These are phyloP conservation scores for Penicillium sp. DNA, from an alignment of 2,329 filamentous ascomycete genomes.

Conservation along the genomic window DNA sequence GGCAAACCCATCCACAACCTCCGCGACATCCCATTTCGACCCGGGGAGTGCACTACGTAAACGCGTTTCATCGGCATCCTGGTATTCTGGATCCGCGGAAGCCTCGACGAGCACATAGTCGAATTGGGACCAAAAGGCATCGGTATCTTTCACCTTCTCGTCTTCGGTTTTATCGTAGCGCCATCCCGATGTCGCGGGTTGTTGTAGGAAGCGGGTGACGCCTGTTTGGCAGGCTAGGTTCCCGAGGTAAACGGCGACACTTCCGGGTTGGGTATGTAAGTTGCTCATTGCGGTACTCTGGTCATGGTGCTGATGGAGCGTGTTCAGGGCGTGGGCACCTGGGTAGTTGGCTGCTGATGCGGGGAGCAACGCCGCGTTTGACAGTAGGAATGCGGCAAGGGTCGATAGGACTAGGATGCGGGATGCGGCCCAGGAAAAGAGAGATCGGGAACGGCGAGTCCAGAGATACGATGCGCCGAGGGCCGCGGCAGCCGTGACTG, in stretches of 20 bases:
- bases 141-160: slow-evolving; percentile 45
- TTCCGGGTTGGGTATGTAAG: neutral
- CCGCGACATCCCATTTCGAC: slow-evolving; percentile 51
- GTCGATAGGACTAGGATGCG: slow-evolving; percentile 59
- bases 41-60: slow-evolving; percentile 32
- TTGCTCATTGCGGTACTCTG: neutral
- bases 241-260: slow-evolving; percentile 51
- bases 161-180: slow-evolving; percentile 61
- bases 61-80: slow-evolving; percentile 35
- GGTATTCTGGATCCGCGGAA: slow-evolving; percentile 19
- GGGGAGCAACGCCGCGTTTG: slow-evolving; percentile 68
- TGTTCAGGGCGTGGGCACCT: slow-evolving; percentile 71
- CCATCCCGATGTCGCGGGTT: slow-evolving; percentile 42
- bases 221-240: slow-evolving; percentile 64
- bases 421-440: slow-evolving; percentile 55
- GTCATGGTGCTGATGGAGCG: slow-evolving; percentile 35
- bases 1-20: slow-evolving; percentile 51
- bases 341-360: slow-evolving; percentile 91
- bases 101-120: slow-evolving; percentile 58
- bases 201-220: slow-evolving; percentile 58
- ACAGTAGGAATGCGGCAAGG: slow-evolving; percentile 58
- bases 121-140: slow-evolving; percentile 57
- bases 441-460: slow-evolving; percentile 61
- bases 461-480: slow-evolving; percentile 70
- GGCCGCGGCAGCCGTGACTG: slow-evolving; percentile 73